These are phyloP conservation scores for Biscutella auriculata DNA, from an alignment of 441 rosid genomes.

Conservation along the genomic window DNA sequence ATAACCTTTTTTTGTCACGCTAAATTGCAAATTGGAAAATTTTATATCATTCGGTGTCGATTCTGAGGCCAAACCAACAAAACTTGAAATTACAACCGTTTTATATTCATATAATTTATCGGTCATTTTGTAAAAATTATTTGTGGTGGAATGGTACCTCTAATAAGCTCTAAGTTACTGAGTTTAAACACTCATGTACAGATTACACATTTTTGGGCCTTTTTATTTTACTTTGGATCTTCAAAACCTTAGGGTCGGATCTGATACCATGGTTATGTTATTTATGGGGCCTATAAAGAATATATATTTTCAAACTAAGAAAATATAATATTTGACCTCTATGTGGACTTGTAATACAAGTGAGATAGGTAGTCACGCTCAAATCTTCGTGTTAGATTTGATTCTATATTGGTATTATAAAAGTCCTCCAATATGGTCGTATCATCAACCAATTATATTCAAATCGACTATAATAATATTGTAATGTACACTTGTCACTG, in stretches of 20 bases:
- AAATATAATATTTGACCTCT: background rate
- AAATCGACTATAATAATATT: background rate
- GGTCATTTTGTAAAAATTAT: too few species aligned
- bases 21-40: too few species aligned
- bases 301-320: slow-evolving; percentile 3
- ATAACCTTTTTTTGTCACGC: too few species aligned
- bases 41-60: too few species aligned
- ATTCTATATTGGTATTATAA: slow-evolving; percentile 11
- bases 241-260: background rate
- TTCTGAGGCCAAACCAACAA: too few species aligned
- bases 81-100: too few species aligned
- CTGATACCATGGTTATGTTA: background rate
- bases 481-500: background rate
- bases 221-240: too few species aligned
- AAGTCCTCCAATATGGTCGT: slow-evolving; percentile 3
- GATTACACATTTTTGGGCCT: too few species aligned
- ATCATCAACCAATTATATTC: slow-evolving; percentile 18
- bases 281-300: slow-evolving; percentile 8
- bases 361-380: slow-evolving; percentile 16
- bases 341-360: slow-evolving; percentile 9
- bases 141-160: too few species aligned
- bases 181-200: too few species aligned
- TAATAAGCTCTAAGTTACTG: too few species aligned
- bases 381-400: slow-evolving; percentile 22
- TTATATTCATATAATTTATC: too few species aligned